phyloP scores from a whole-genome alignment of 768 basidiomycete species.

The Podaxis carcinomalis region DNA sequence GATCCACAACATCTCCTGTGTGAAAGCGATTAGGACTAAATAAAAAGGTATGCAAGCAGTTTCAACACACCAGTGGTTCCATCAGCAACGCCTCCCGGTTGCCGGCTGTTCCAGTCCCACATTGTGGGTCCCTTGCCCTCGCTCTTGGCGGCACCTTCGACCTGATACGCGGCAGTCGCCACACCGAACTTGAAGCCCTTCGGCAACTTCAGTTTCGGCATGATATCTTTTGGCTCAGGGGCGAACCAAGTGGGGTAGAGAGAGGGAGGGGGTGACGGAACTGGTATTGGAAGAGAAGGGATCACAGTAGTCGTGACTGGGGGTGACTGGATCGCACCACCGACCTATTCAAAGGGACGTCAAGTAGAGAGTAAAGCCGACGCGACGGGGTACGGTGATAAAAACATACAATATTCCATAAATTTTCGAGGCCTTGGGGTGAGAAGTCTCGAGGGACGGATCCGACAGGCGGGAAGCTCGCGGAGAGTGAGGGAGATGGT shows the following conservation, averaged over 20 bases:
- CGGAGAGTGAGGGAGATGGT: constrained; percentile 1
- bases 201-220: constrained; percentile 41
- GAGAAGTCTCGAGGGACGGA: constrained; percentile 38
- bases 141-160: constrained; percentile 47
- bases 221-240: constrained; percentile 36
- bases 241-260: constrained; percentile 45
- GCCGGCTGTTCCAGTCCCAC: constrained; percentile 48
- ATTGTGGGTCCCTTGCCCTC: constrained; percentile 45
- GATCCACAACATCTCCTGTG: constrained; percentile 41
- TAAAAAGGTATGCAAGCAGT: not conserved
- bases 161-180: constrained; percentile 49
- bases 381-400: not conserved
- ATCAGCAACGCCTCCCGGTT: constrained; percentile 36
- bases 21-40: not conserved
- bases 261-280: constrained; percentile 40
- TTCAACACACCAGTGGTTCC: constrained; percentile 37
- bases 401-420: constrained; percentile 37
- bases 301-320: constrained; percentile 42
- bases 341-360: constrained; percentile 27
- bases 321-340: constrained; percentile 33
- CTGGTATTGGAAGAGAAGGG: constrained; percentile 30
- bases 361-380: not conserved
- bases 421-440: constrained; percentile 28
- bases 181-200: constrained; percentile 47
- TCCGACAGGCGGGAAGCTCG: constrained; percentile 34